Conservation (phyloP, 1,139 yeast genomes). For the Candida dubliniensis region DNA sequence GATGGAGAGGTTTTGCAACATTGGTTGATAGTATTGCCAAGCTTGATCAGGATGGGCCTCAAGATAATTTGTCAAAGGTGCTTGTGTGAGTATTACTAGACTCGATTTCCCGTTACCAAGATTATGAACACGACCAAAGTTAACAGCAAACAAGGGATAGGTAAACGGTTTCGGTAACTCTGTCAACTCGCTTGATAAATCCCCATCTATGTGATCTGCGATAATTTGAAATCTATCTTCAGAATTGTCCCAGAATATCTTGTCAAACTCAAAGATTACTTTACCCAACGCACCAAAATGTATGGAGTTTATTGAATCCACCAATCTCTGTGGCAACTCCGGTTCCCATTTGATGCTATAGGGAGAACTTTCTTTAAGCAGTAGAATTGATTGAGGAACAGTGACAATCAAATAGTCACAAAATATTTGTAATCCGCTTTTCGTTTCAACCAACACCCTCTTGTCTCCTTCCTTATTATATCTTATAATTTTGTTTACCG, state of each 20-base stretch:
- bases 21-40: constrained; percentile 41
- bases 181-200: constrained; percentile 17
- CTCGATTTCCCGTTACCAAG: constrained; percentile 23
- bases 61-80: constrained; percentile 60
- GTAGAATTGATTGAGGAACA: constrained; percentile 70
- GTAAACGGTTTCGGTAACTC: constrained; percentile 28
- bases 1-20: constrained; percentile 28
- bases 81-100: constrained; percentile 63
- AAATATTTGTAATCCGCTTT: constrained; percentile 17
- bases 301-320: constrained; percentile 46
- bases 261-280: constrained; percentile 68
- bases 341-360: constrained; percentile 62
- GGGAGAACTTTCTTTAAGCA: constrained; percentile 31
- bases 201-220: constrained; percentile 23
- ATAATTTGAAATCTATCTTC: constrained; percentile 55
- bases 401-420: constrained; percentile 66
- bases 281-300: constrained; percentile 79
- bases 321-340: constrained; percentile 48
- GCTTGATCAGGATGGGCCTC: constrained; percentile 39
- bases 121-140: constrained; percentile 27
- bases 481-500: constrained; percentile 46
- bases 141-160: constrained; percentile 32
- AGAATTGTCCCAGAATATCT: constrained; percentile 62
- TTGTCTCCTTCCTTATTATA: constrained; percentile 14
- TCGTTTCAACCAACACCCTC: constrained; percentile 22